Base-by-base conservation (phyloP, 768 basidiomycete species). In the Xerocomellus amylosporus region DNA sequence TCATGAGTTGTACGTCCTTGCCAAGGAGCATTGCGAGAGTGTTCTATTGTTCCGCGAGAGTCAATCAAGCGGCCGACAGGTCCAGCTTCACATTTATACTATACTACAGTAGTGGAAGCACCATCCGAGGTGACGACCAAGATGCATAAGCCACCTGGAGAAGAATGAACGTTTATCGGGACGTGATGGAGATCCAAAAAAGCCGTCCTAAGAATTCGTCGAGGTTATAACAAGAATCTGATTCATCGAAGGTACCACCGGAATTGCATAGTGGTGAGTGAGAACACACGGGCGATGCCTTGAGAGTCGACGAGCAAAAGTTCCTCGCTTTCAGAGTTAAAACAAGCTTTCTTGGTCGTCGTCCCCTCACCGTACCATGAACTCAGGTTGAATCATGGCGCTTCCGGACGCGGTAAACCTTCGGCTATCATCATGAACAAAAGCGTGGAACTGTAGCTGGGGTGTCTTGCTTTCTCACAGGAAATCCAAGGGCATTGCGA, bases 321-420 rank as follows among this genome's bases (percentile, higher is more conserved):
- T 41, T 85, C 84, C 50, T 85, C 84, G 31, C 64, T 75, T 6
- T 80, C 79, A 26, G 66, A 67, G 2, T 82, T 69, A 56, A 85
- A 82, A 42, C 74, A 72, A 0, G 74, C 70, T 36, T 73, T 70
- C 19, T 55, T 59, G 30, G 84, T 72, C 5, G 56, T 51, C n/a
- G 63, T 52, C 19, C 69, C 69, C 1, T 64, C 58, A n/a, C 64
- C 55, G 55, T 79, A 82, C 84, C 82, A 85, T 2, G 66, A 59
- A 13, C 54, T 55, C 3, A 85, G 70, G 46, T 76, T 74, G 13
- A 82, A n/a, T n/a, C n/a, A n/a, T 64, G 1, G 75, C 49, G 36
- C 67, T 73, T 0, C 80, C 81, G 53, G 71, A 74, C 2, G 70
- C 73, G 28, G 75, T 73, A 14, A 83, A 73, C 3, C 71, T 58